Base-by-base conservation (phyloP, 1,284 basidiomycete species). In the Waitea zeae region DNA sequence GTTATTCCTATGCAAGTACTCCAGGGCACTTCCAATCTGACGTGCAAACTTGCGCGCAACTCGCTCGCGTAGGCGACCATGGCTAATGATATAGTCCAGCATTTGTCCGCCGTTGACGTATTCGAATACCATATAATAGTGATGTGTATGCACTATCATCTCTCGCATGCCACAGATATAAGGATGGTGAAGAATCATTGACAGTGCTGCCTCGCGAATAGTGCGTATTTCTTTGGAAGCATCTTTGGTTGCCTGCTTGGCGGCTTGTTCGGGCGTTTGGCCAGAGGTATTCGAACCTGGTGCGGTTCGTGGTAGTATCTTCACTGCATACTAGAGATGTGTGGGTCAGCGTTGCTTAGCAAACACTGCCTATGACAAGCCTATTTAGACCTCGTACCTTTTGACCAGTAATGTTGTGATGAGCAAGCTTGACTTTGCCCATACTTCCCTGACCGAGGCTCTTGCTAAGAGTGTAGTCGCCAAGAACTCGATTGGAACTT, bases 121-220 rank as follows among this genome's bases (percentile, higher is more conserved):
- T 56, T 98, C 93, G 53, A 86, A 90, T 3, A 97, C 86, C 89
- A 98, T 97, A 64, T 98, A 97, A 58, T 97, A 96, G 57, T 98
- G 93, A 50, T 93, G 79, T 40, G 83, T 81, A 59, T 93, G 89
- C 12, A 88, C 65, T 49, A 93, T 84, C 79, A 98, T 93, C 62
- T 95, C 90, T 46, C 88, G 80, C 93, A 98, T 98, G 37, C 95
- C 93, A 55, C 92, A 97, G 49, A 98, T 87, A 58, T 97, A 96
- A 1, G 93, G 95, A 51, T 98, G 93, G 50, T 97, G 89, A 13
- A 98, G 76, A 22, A 98, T 70, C 61, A 97, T 78, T 36, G 78
- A 92, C 39, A 93, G 68, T 5, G 86, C 86, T 0, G 93, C 93
- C 61, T 98, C 95, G 31, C 95, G 80, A 39, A 97, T 72, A 2